phyloP scores from a whole-genome alignment of 2,329 filamentous ascomycete species.

The Helotiales sp. region DNA sequence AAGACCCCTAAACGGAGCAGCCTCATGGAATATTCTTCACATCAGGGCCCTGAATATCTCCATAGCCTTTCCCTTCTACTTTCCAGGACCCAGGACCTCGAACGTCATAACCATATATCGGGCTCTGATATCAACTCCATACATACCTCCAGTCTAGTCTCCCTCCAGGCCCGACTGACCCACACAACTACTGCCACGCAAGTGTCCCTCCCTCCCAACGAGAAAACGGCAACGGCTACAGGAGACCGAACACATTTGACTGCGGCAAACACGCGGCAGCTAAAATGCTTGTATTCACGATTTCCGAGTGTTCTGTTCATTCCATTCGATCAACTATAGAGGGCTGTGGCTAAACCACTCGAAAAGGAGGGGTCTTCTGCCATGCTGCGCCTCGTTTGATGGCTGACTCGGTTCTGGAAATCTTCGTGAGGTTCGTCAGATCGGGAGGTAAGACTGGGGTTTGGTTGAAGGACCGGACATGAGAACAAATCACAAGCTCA shows the following conservation, averaged over 20 bases:
- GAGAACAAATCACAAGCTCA: constrained; percentile 3
- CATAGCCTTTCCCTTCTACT: background rate
- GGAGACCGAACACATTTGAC: background rate
- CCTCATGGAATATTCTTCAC: background rate
- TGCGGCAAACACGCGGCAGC: background rate
- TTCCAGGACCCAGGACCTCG: background rate
- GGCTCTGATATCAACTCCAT: background rate
- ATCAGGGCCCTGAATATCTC: background rate
- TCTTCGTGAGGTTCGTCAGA: background rate
- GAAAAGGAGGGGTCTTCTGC: background rate
- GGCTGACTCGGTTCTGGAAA: background rate
- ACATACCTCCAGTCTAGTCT: background rate
- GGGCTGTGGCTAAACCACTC: background rate
- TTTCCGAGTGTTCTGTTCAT: background rate
- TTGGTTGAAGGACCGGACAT: background rate
- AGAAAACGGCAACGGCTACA: background rate
- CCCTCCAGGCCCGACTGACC: background rate
- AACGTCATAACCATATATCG: background rate
- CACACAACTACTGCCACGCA: background rate
- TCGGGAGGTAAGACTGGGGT: background rate
- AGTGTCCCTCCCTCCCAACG: too few relatives aligned
- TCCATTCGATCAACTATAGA: background rate
- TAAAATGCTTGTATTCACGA: background rate
- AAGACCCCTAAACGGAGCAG: background rate
- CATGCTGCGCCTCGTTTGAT: constrained; percentile 3